Evolutionary conservation across 495 filamentous ascomycete genomes (phyloP), one percentile per base, ranked within the genome.

Genomic region (Aspergillus nanangensis): DNA sequence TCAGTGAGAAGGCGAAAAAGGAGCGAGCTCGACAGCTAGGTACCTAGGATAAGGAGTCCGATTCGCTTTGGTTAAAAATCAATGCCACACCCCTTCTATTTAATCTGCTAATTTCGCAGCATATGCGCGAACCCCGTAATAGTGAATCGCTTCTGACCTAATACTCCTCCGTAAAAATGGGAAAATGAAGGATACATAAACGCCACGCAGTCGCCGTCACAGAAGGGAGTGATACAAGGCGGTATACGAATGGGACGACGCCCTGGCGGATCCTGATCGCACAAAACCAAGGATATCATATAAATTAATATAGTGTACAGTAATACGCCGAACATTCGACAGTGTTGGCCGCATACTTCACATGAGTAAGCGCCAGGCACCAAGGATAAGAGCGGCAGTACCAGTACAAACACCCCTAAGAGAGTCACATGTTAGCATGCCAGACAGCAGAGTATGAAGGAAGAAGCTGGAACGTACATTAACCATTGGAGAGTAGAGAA

Each of bases 401-500:
- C 82, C 84, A 41, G 93, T 96, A 58, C 89, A 95, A 45, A 98
- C 93, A 64, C 93, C 93, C 72, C 78, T 81, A 42, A 48, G 51
- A 39, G n/a, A 24, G 47, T 41, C n/a, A 29, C 32, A 51, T 42
- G 52, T 70, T 37, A 69, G 61, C 38, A 53, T 38, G 24, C 14
- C 23, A n/a, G n/a, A 10, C 42, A 36, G 17, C 22, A 41, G n/a
- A 24, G 29, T 23, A 8, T 10, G 14, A 46, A 54, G 45, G 9
- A 31, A 45, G 3, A 11, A 36, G 32, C 42, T 24, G 10, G 7
- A 19, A 45, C 76, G 60, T 70, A 79, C 84, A 97, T 95, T 25
- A 99, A 72, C 93, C 93, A 99, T 70, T 97, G 94, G 61, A 99
- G 63, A 36, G 94, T 97, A 55, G 87, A 86, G 65, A 97, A 97